Evolutionary conservation across 2,329 filamentous ascomycete genomes (phyloP).

Genomic region (Cucurbitaria berberidis): DNA sequence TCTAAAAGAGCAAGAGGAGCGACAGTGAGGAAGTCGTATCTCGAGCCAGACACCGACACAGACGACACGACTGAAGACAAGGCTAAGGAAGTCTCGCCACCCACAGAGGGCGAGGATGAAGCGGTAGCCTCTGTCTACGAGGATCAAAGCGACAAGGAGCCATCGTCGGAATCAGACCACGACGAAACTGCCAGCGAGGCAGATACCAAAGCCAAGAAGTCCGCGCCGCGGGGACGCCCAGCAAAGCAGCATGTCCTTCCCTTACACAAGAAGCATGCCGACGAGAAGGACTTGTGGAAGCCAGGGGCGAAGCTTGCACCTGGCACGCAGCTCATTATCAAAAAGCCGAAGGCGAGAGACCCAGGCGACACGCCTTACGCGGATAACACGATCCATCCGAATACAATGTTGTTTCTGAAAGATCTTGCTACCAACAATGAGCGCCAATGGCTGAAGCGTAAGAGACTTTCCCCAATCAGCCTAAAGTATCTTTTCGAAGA

Average conservation of each 20-base stretch:
- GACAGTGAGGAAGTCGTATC: conserved; percentile 42
- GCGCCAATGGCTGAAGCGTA: conserved; percentile 68
- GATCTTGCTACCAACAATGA: conserved; percentile 68
- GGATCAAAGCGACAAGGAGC: conserved; percentile 42
- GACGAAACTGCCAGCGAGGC: conserved; percentile 41
- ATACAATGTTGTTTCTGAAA: conserved; percentile 66
- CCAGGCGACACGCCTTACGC: conserved; percentile 64
- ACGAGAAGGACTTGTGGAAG: conserved; percentile 62
- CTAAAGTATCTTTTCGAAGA: background rate
- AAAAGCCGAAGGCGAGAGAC: conserved; percentile 67
- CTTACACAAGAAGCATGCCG: conserved; percentile 31
- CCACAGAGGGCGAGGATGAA: conserved; percentile 45
- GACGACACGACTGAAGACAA: conserved; percentile 22
- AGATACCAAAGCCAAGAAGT: conserved; percentile 35
- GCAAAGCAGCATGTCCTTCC: conserved; percentile 28
- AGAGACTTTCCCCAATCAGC: conserved; percentile 20
- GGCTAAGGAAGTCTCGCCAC: conserved; percentile 16
- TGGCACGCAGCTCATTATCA: conserved; percentile 66
- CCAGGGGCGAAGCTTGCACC: conserved; percentile 63
- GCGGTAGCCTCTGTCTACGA: conserved; percentile 51
- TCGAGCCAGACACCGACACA: conserved; percentile 38
- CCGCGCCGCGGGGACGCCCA: conserved; percentile 22
- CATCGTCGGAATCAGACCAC: conserved; percentile 39
- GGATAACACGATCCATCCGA: conserved; percentile 66
- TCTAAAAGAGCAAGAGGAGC: conserved; percentile 47